Conservation (phyloP, 345 rosid genomes). For the Salix exigua region DNA sequence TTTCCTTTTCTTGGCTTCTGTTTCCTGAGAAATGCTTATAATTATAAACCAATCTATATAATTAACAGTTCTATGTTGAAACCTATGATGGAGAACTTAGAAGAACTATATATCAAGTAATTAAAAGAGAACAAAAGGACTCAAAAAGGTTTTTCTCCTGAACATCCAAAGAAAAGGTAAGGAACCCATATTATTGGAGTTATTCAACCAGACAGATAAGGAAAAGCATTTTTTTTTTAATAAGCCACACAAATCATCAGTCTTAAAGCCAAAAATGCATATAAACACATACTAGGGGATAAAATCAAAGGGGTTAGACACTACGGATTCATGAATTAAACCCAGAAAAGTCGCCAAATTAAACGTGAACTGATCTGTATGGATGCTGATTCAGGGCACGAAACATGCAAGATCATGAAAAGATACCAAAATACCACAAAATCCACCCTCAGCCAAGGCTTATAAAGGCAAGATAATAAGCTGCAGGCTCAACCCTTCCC, state of each 20-base stretch:
- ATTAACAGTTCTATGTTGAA: background rate
- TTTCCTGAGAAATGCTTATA: slow-evolving; percentile 48
- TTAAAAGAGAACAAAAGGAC: background rate
- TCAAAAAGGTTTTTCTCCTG: background rate
- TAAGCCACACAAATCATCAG: background rate
- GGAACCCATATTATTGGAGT: background rate
- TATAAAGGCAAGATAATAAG: background rate
- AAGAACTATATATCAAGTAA: background rate
- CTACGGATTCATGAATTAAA: background rate
- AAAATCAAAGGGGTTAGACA: background rate
- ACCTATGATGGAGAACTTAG: background rate
- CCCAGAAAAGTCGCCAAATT: background rate
- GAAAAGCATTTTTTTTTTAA: background rate
- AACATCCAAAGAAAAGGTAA: background rate
- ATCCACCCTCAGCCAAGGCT: background rate
- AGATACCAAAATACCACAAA: background rate
- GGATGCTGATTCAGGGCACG: background rate
- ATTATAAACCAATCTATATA: background rate
- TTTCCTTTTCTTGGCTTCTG: slow-evolving; percentile 45
- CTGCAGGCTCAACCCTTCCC: background rate
- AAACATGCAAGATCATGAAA: background rate
- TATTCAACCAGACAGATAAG: background rate
- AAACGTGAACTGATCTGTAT: background rate
- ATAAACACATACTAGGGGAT: background rate
- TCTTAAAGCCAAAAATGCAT: background rate